These are phyloP conservation scores for Paecilomyces formosus DNA, from an alignment of 2,329 filamentous ascomycete species.

Conservation along the genomic window DNA sequence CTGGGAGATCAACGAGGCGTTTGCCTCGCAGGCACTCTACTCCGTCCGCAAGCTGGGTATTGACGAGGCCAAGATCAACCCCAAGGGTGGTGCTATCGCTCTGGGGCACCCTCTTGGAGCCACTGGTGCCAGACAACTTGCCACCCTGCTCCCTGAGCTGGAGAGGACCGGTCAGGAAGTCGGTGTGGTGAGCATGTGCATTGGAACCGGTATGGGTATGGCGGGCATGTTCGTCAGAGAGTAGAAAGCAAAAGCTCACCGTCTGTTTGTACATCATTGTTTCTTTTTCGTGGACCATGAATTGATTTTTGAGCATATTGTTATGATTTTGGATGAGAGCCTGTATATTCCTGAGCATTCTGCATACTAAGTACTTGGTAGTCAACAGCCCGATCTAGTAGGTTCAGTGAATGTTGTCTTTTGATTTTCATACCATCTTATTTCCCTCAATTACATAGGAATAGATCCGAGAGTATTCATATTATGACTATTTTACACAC, in stretches of 20 bases:
- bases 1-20: conserved; percentile 91
- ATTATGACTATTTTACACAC: neutral
- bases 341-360: neutral
- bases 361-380: neutral
- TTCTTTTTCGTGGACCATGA: neutral
- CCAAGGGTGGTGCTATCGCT: conserved; percentile 90
- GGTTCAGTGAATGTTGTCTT: neutral
- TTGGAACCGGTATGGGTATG: conserved; percentile 76
- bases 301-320: neutral
- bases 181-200: conserved; percentile 87
- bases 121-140: conserved; percentile 74
- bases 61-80: conserved; percentile 69
- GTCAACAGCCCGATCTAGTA: neutral
- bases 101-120: conserved; percentile 49
- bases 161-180: conserved; percentile 61
- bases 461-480: no score
- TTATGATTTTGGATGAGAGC: neutral
- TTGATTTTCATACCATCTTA: neutral
- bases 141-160: conserved; percentile 65
- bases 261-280: neutral
- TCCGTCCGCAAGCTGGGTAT: conserved; percentile 58
- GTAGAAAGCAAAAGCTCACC: conserved; percentile 25
- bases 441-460: neutral
- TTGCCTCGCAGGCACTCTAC: conserved; percentile 58
- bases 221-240: conserved; percentile 60